Evolutionary conservation across 2,329 filamentous ascomycete genomes (phyloP), one percentile per base, ranked within the genome.

Genomic region (Paraphoma chrysanthemicola): DNA sequence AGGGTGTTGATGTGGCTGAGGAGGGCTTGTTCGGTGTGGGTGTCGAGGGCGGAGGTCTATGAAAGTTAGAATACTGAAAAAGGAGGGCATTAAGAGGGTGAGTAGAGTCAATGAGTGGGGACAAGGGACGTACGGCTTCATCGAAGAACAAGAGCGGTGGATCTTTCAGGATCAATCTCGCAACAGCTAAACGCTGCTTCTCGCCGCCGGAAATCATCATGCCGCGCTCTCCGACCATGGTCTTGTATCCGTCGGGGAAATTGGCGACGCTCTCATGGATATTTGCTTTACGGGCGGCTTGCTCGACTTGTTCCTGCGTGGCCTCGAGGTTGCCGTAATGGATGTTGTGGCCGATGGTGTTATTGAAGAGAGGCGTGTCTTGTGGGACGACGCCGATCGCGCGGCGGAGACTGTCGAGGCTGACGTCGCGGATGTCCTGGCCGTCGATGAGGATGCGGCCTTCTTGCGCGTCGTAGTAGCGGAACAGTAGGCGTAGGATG

Each of bases 171-270:
- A 97, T 85, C 39, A 97, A 76, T 43, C 93, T 83, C 28, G 91
- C 92, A 23, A 97, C 87, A 0, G 94, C 94, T 10, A 97, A 81
- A 3, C 93, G 87, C 78, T 97, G 93, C 78, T 97, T 97, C 80
- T 97, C 94, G 31, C 93, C 93, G 2, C 92, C 93, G 0, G 91
- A 96, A 44, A 97, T 97, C 93, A 97, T 97, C 86, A 97, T 89
- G 1, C 93, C 93, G 45, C 94, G 86, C 80, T 97, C 94, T 51
- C 94, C 94, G 28, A 98, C 95, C 77, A 90, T 93, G 17, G 95
- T 98, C 18, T 89, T 79, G 75, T 98, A 97, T 14, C 92, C 92
- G n/a, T 93, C 89, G 1, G 92, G 92, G 74, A 96, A 89, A n/a
- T 81, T 82, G 53, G 85, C 81, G 49, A 90, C 92, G 44, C 68